phyloP scores from a whole-genome alignment of 441 rosid species.

The Arabidopsis lyrata region DNA sequence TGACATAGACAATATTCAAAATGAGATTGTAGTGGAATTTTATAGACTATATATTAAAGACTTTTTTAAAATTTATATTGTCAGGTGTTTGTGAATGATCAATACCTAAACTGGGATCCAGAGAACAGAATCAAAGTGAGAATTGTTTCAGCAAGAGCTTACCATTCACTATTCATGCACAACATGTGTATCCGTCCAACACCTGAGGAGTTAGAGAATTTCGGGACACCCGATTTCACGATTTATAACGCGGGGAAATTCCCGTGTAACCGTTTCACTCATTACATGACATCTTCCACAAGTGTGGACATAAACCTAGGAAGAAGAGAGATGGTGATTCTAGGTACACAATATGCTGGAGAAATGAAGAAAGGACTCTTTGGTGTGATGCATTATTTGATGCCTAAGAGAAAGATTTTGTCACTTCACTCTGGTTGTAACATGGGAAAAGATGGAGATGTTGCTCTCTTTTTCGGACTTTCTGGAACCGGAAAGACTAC shows the following conservation, averaged over 20 bases:
- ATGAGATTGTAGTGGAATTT: not conserved
- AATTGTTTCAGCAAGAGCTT: conserved; percentile 96
- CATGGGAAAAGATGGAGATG: conserved; percentile 98
- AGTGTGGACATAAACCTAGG: conserved; percentile 92
- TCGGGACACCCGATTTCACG: conserved; percentile 98
- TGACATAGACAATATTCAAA: not conserved
- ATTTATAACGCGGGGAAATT: conserved; percentile 98
- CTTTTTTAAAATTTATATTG: not conserved
- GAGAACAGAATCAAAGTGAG: conserved; percentile 91
- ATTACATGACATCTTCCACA: conserved; percentile 98
- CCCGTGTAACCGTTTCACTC: conserved; percentile 98
- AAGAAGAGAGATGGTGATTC: conserved; percentile 99
- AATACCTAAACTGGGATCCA: conserved; percentile 90
- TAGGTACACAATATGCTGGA: conserved; percentile 98
- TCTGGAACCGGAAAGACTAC: conserved; percentile 99
- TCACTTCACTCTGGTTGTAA: conserved; percentile 98
- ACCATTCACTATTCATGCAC: conserved; percentile 97
- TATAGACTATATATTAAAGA: not conserved
- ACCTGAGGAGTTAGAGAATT: conserved; percentile 92
- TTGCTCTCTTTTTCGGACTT: conserved; percentile 98
- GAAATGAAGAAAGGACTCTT: conserved; percentile 99
- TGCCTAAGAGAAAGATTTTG: conserved; percentile 97
- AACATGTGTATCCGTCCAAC: conserved; percentile 99
- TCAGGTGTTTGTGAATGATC: conserved; percentile 91
- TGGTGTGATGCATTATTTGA: conserved; percentile 98